Evolutionary conservation across 202 grass and related monocot species (phyloP).

Genomic region (Schoenoplectus tabernaemontani): DNA sequence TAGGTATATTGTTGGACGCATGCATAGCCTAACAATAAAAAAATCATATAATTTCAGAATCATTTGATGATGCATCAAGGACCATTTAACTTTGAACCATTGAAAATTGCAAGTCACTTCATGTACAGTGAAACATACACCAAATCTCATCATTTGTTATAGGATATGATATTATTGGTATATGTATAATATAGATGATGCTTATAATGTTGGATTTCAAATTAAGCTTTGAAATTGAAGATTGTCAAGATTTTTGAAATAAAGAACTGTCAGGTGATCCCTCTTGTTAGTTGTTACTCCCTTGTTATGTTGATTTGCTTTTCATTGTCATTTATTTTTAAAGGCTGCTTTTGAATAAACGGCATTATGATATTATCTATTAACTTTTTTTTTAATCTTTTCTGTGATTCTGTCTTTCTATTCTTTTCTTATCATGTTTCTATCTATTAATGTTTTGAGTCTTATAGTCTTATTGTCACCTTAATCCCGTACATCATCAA

Average conservation of each 20-base stretch:
- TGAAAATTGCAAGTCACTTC: background rate
- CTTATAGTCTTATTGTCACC: background rate
- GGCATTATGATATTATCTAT: background rate
- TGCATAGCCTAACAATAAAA: background rate
- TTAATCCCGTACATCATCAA: background rate
- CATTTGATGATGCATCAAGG: background rate
- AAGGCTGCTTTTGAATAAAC: background rate
- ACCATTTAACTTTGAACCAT: background rate
- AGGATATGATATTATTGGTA: background rate
- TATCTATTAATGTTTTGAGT: background rate
- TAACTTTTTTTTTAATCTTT: background rate
- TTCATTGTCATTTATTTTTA: background rate
- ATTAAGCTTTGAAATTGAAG: background rate
- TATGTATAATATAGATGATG: background rate
- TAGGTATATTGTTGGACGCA: background rate
- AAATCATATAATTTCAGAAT: background rate
- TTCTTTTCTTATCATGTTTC: background rate
- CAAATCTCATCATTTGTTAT: background rate
- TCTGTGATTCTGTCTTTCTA: background rate
- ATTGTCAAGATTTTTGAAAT: background rate
- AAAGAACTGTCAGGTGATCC: no score
- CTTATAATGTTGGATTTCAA: background rate
- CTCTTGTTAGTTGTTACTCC: no score
- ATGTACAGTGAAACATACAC: background rate
- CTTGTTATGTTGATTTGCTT: background rate